These are phyloP conservation scores for Coprinopsis cinerea DNA, from an alignment of 768 basidiomycete genomes.

Conservation along the genomic window DNA sequence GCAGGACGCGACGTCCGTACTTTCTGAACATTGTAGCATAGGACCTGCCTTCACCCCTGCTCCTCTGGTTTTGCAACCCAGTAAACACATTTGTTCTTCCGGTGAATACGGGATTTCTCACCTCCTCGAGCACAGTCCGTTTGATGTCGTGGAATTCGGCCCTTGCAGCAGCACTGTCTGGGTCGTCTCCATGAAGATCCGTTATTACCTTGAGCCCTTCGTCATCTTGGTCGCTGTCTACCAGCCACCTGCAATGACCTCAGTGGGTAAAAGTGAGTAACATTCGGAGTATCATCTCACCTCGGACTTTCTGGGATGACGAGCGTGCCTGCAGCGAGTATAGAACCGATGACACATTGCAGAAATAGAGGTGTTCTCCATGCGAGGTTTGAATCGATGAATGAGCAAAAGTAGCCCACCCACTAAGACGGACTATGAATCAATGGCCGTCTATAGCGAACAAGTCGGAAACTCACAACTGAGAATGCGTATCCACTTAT, in stretches of 20 bases:
- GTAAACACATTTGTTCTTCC: no score
- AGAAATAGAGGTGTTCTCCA: constrained; percentile 89
- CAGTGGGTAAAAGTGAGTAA: constrained; percentile 22
- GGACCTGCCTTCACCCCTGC: constrained; percentile 65
- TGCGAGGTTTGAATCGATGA: constrained; percentile 75
- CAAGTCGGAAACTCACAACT: constrained; percentile 53
- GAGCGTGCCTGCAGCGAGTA: constrained; percentile 75
- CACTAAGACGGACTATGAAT: constrained; percentile 46
- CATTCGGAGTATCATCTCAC: constrained; percentile 30
- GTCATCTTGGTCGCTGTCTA: constrained; percentile 78
- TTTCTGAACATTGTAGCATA: constrained; percentile 82
- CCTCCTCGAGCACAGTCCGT: constrained; percentile 68
- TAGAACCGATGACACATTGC: constrained; percentile 80
- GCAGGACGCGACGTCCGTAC: constrained; percentile 81
- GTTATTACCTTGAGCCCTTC: constrained; percentile 84
- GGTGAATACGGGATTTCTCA: constrained; percentile 26
- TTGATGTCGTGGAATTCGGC: constrained; percentile 90
- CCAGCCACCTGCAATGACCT: constrained; percentile 65
- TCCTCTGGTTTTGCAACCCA: constrained; percentile 65
- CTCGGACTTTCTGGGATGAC: constrained; percentile 89
- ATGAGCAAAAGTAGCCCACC: constrained; percentile 93
- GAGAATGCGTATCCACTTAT: constrained; percentile 87
- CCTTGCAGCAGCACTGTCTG: constrained; percentile 56
- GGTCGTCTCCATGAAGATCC: constrained; percentile 82
- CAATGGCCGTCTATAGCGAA: background rate